Evolutionary conservation across 306 rosid genomes (phyloP).

Genomic region (Cicer cuneatum): DNA sequence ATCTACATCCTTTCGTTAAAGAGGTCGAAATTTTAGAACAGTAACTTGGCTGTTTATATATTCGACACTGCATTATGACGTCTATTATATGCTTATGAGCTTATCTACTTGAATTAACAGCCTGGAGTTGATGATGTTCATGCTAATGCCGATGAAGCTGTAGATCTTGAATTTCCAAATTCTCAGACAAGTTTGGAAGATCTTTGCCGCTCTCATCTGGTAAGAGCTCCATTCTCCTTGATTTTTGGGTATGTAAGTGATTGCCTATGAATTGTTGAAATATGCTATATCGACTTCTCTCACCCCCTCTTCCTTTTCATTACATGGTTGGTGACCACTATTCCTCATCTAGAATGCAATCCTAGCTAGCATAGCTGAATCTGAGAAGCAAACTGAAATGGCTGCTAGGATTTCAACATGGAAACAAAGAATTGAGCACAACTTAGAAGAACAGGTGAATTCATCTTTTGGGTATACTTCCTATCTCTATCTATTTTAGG

Average conservation of each 20-base stretch:
- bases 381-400: constrained; percentile 87
- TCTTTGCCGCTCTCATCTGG: constrained; percentile 96
- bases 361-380: constrained; percentile 87
- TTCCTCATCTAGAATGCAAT: constrained; percentile 67
- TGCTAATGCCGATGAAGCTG: constrained; percentile 55
- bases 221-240: constrained; percentile 48
- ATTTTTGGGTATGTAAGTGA: background rate
- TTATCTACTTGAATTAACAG: constrained; percentile 55
- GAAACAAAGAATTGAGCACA: constrained; percentile 88
- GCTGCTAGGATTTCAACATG: constrained; percentile 86
- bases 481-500: constrained; percentile 6
- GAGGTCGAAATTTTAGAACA: constrained; percentile 60
- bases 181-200: constrained; percentile 80
- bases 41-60: constrained; percentile 29
- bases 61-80: constrained; percentile 24
- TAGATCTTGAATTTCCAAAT: constrained; percentile 56
- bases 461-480: constrained; percentile 27
- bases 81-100: constrained; percentile 31
- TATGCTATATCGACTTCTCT: constrained; percentile 8
- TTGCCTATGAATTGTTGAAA: constrained; percentile 6
- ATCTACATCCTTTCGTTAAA: constrained; percentile 48
- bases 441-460: constrained; percentile 89
- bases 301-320: background rate
- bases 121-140: constrained; percentile 52
- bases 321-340: constrained; percentile 27